Evolutionary conservation across 768 basidiomycete species (phyloP).

Genomic region (Clitopilus passeckerianus): DNA sequence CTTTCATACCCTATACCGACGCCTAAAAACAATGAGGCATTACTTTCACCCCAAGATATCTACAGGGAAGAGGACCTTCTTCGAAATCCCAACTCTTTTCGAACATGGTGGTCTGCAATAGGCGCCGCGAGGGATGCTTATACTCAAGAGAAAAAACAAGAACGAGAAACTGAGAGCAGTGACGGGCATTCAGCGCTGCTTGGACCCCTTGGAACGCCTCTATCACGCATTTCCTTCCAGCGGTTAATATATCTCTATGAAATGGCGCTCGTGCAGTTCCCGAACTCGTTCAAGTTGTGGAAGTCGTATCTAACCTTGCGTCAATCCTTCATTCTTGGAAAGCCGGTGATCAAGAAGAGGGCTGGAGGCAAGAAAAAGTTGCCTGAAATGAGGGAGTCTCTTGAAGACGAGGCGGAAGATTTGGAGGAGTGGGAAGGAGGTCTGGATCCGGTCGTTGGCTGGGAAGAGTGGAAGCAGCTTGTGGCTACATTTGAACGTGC

Average conservation of each 20-base stretch:
- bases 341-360: constrained; percentile 62
- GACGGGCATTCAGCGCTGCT: constrained; percentile 56
- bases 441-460: constrained; percentile 86
- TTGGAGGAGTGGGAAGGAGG: constrained; percentile 83
- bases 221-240: constrained; percentile 73
- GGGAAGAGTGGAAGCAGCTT: constrained; percentile 92
- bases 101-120: constrained; percentile 91
- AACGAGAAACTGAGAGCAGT: constrained; percentile 40
- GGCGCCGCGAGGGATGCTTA: constrained; percentile 67
- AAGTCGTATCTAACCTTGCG: constrained; percentile 85
- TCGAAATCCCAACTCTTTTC: constrained; percentile 85
- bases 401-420: constrained; percentile 81
- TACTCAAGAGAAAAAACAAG: constrained; percentile 49
- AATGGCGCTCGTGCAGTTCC: constrained; percentile 81
- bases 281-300: constrained; percentile 93
- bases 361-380: constrained; percentile 90
- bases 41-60: constrained; percentile 73
- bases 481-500: constrained; percentile 89
- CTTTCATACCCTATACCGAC: constrained; percentile 82
- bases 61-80: constrained; percentile 92
- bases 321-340: constrained; percentile 83
- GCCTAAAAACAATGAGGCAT: constrained; percentile 69
- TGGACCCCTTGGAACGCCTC: constrained; percentile 73
- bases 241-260: constrained; percentile 92
- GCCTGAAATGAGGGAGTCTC: constrained; percentile 83